phyloP scores from a whole-genome alignment of 441 rosid genomes.

The Gossypium schwendimanii region DNA sequence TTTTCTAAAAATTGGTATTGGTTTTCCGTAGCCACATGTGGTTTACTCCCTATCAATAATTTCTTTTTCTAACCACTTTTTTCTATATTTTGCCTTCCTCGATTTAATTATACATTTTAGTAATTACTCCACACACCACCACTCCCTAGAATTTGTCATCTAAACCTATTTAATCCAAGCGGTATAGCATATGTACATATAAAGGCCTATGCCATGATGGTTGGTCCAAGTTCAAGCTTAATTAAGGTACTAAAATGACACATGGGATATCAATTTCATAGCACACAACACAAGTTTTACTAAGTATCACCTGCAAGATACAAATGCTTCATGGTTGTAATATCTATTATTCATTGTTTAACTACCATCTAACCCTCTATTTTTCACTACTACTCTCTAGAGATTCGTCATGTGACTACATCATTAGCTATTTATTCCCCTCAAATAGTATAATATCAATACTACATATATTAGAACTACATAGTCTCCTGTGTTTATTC shows the following conservation, averaged over 20 bases:
- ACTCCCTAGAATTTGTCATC: not conserved
- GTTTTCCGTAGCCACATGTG: not conserved
- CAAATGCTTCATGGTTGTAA: not conserved
- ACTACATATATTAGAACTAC: not conserved
- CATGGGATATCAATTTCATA: not conserved
- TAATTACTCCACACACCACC: not conserved
- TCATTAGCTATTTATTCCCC: not conserved
- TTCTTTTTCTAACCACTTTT: not conserved
- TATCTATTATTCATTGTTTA: not conserved
- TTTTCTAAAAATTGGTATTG: constrained; percentile 2
- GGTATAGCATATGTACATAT: no score
- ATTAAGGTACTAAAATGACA: not conserved
- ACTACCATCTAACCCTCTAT: not conserved
- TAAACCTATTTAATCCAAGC: not conserved
- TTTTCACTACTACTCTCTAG: not conserved
- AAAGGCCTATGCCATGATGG: no score
- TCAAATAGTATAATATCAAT: not conserved
- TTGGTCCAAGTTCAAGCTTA: not conserved
- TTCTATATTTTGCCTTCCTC: not conserved
- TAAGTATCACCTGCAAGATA: not conserved
- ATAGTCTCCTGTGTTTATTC: not conserved
- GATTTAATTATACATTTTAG: no score
- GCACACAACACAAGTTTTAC: not conserved
- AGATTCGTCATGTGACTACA: not conserved
- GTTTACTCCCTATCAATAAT: not conserved